Conservation (phyloP, 805 yeast genomes). For the Nakazawaea ernobii region DNA sequence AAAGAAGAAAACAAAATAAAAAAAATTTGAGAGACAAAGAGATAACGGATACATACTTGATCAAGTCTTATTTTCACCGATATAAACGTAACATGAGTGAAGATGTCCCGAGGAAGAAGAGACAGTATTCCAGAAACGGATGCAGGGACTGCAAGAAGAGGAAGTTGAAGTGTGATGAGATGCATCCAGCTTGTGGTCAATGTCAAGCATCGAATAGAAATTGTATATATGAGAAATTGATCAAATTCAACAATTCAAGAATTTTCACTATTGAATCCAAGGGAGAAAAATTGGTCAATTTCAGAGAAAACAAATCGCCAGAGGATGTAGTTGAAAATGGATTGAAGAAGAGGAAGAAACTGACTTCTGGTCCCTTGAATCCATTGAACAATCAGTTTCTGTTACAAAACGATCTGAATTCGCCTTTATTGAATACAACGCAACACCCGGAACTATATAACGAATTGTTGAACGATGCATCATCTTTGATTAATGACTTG, state of each 20-base stretch:
- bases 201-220: conserved; percentile 30
- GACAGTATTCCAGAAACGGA: conserved; percentile 39
- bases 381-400: background rate
- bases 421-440: background rate
- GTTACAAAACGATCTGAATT: background rate
- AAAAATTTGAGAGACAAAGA: background rate
- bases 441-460: conserved; percentile 21
- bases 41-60: too few species aligned
- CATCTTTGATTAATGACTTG: conserved; percentile 28
- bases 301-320: background rate
- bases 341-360: background rate
- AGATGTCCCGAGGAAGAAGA: conserved; percentile 22
- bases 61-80: background rate
- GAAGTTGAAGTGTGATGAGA: conserved; percentile 36
- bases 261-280: conserved; percentile 20
- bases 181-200: conserved; percentile 34
- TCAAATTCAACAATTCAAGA: conserved; percentile 26
- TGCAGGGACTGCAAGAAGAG: conserved; percentile 40
- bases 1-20: background rate
- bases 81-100: background rate
- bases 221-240: conserved; percentile 31
- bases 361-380: background rate
- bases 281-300: conserved; percentile 7
- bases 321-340: background rate
- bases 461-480: conserved; percentile 27